Evolutionary conservation across 2,329 filamentous ascomycete species (phyloP).

Genomic region (Diaporthe vexans): DNA sequence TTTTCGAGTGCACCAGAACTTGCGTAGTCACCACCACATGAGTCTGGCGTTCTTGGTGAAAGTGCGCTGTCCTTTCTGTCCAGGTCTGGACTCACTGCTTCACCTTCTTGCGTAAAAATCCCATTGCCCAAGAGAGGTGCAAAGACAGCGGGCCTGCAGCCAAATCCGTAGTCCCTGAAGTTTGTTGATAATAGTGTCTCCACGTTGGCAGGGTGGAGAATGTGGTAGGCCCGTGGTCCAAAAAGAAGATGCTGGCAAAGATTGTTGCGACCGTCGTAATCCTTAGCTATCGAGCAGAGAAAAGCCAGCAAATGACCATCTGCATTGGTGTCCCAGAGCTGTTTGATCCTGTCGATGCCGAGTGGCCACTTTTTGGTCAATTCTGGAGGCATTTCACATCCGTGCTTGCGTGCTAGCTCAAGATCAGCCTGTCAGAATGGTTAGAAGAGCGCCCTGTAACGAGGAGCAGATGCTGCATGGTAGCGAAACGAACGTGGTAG

Average conservation of each 20-base stretch:
- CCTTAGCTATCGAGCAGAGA: background rate
- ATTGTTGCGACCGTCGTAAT: constrained; percentile 2
- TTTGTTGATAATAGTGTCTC: constrained; percentile 15
- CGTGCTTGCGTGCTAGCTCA: background rate
- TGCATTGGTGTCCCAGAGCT: constrained; percentile 1
- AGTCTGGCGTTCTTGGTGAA: too few species aligned
- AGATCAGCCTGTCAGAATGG: background rate
- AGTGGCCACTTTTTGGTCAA: constrained; percentile 5
- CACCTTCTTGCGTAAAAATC: constrained; percentile 53
- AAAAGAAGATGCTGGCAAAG: constrained; percentile 5
- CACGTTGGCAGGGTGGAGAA: constrained; percentile 19
- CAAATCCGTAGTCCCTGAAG: constrained; percentile 10
- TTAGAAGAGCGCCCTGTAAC: background rate
- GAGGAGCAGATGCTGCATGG: background rate
- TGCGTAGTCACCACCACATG: background rate
- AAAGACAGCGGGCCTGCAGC: background rate
- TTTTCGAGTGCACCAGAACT: background rate
- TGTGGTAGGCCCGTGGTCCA: constrained; percentile 7
- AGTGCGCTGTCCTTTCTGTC: too few species aligned
- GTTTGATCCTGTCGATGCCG: constrained; percentile 1
- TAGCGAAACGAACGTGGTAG: background rate
- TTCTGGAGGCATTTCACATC: background rate
- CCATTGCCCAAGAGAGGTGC: constrained; percentile 52
- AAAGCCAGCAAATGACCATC: background rate
- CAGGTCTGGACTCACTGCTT: constrained; percentile 33